Evolutionary conservation across 2,329 filamentous ascomycete genomes (phyloP).

Genomic region (Chaetothyriales sp.): DNA sequence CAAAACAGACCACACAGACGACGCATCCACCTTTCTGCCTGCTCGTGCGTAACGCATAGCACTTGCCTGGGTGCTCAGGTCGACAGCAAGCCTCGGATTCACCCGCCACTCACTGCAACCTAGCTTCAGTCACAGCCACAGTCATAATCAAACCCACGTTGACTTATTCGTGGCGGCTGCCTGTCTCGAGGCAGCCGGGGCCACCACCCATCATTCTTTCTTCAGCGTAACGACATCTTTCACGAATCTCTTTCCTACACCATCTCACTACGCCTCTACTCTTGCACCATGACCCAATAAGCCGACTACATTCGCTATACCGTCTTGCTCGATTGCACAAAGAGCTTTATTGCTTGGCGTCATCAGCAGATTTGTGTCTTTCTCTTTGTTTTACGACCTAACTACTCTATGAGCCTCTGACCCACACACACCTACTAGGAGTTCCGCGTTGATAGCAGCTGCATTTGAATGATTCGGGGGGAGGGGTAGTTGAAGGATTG

Average conservation of each 20-base stretch:
- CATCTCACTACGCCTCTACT: neutral
- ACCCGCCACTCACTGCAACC: neutral
- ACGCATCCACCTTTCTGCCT: neutral
- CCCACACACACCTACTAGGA: conserved; percentile 17
- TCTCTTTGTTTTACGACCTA: conserved; percentile 17
- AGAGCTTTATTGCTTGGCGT: conserved; percentile 17
- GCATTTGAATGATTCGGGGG: conserved; percentile 12
- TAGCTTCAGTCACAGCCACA: neutral
- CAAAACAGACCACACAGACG: neutral
- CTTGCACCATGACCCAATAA: conserved; percentile 13
- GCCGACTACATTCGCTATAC: conserved; percentile 14
- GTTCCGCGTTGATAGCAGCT: conserved; percentile 11
- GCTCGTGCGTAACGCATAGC: neutral
- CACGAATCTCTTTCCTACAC: conserved; percentile 1
- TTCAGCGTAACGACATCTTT: neutral
- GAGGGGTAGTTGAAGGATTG: conserved; percentile 8
- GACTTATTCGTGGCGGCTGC: neutral
- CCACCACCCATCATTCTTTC: conserved; percentile 1
- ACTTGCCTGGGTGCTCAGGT: neutral
- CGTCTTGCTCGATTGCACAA: conserved; percentile 17
- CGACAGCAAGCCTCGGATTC: neutral
- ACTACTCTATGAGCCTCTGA: conserved; percentile 19
- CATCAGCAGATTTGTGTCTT: conserved; percentile 12
- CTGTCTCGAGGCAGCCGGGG: neutral
- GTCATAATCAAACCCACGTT: neutral